Evolutionary conservation across 805 yeast genomes (phyloP), one percentile per base, ranked within the genome.

Genomic region (Lachancea fermentati): DNA sequence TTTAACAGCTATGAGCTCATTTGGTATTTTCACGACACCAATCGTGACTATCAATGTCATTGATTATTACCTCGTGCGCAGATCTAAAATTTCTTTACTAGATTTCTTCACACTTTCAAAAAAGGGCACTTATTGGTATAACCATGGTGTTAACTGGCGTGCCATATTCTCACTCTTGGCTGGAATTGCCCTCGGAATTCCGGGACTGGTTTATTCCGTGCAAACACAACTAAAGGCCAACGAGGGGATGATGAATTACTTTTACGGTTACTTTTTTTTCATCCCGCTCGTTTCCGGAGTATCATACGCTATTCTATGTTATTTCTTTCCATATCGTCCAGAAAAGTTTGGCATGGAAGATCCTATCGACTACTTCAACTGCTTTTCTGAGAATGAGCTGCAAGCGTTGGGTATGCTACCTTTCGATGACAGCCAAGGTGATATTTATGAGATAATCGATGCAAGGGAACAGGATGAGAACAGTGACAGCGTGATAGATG

Each of bases 1-100:
- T 37, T 45, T 62, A 12, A 51, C 60, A 17, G 69, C 65, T 5
- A 65, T 65, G 67, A 52, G 63, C 31, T 59, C 68, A n/a, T 65
- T 65, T 44, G 63, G 67, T 32, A 57, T 65, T 24, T 52, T 66
- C 43, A 61, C 63, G 11, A 59, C 68, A 5, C 70, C 70, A 11
- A 52, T 65, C 14, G 54, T 64, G 39, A 64, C 60, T 2, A 58
- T 66, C 12, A 52, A 60, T 19, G 52, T 63, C 16, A 48, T 68
- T 25, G 72, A 69, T 39, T 69, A 58, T 43, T 57, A 57, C 38
- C 41, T 66, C 13, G 48, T 65, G 19, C 52, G 71, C 46, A 55
- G 53, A 22, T 42, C 51, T 12, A 55, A 54, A 26, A 18, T 67
- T 9, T 54, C 60, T 5, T 44, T 69, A 30, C 55, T 64, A 12